Evolutionary conservation across 2,329 filamentous ascomycete genomes (phyloP).

Genomic region (Didymellaceae sp.): DNA sequence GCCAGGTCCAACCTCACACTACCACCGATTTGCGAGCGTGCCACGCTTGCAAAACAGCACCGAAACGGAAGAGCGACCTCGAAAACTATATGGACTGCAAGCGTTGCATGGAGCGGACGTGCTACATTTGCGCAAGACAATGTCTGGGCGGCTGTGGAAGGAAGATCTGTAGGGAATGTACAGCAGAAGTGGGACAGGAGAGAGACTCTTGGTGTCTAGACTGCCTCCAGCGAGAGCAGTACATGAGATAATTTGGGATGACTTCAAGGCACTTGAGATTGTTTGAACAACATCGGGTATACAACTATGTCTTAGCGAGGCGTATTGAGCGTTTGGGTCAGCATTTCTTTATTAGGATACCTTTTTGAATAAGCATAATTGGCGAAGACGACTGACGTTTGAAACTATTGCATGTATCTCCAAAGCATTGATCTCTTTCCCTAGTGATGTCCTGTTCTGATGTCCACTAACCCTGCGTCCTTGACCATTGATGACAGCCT

Average conservation of each 20-base stretch:
- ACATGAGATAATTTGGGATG: slow-evolving; percentile 27
- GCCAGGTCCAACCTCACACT: slow-evolving; percentile 9
- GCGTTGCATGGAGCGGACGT: slow-evolving; percentile 67
- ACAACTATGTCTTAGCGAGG: slow-evolving; percentile 13
- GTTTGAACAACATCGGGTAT: not conserved
- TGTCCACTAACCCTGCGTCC: too few relatives aligned
- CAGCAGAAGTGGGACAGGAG: slow-evolving; percentile 68
- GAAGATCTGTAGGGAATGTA: slow-evolving; percentile 71
- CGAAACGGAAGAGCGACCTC: slow-evolving; percentile 69
- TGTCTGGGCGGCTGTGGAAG: slow-evolving; percentile 60
- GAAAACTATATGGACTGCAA: slow-evolving; percentile 71
- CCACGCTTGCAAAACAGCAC: slow-evolving; percentile 71
- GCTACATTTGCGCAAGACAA: slow-evolving; percentile 71
- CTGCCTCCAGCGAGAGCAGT: slow-evolving; percentile 51
- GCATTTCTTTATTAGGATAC: not conserved
- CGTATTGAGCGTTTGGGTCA: slow-evolving; percentile 16
- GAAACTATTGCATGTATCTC: too few relatives aligned
- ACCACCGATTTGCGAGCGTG: slow-evolving; percentile 57
- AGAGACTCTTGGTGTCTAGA: slow-evolving; percentile 72
- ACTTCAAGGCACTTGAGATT: not conserved
- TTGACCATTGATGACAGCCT: too few relatives aligned
- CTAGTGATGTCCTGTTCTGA: too few relatives aligned
- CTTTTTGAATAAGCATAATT: not conserved
- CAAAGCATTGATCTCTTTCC: too few relatives aligned
- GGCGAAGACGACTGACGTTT: too few relatives aligned